Evolutionary conservation across 106 monocot genomes (phyloP), one percentile per base, ranked within the genome.

Genomic region (Acorus calamus): DNA sequence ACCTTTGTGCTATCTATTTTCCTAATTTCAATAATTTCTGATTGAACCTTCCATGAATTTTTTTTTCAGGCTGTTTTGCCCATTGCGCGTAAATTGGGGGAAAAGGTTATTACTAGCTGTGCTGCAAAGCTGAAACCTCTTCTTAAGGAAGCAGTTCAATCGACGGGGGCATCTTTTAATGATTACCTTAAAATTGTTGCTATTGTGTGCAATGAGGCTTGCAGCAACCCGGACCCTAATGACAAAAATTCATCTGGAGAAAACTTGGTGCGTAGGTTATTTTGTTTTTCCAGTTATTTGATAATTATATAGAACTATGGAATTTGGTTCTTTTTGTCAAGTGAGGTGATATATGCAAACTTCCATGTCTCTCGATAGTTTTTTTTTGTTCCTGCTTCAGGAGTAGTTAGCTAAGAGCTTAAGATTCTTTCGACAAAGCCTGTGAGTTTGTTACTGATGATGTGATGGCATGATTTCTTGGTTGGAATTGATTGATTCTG

Each of bases 51-150:
- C 8, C n/a, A 46, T 50, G 6, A 49, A 43, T n/a, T 9, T n/a
- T 58, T 10, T 66, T 66, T 78, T 55, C 66, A 94, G 94, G 87
- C 86, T 56, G 8, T 71, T 66, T 55, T 77, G 55, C 80, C 86
- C 42, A 57, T 77, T 59, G 69, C 89, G 47, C 52, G 60, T 14
- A 71, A 42, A 59, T 76, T 94, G 42, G 94, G 52, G 3, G 87
- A 80, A 71, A 86, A 83, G 70, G 94, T 94, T 2, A 80, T 94
- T n/a, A 11, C 44, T 44, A 84, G 65, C 7, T 90, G 89, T 74
- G 61, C 78, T 3, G 13, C 12, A 3, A 89, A 84, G 71, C 58
- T 94, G 49, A 89, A 86, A 65, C 78, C 94, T 6, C 62, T 66
- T 55, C 52, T 94, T 45, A 45, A 64, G 11, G 66, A 80, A 53